Conservation (phyloP, 2,329 filamentous ascomycete genomes). For the Hymenoscyphus occultus region DNA sequence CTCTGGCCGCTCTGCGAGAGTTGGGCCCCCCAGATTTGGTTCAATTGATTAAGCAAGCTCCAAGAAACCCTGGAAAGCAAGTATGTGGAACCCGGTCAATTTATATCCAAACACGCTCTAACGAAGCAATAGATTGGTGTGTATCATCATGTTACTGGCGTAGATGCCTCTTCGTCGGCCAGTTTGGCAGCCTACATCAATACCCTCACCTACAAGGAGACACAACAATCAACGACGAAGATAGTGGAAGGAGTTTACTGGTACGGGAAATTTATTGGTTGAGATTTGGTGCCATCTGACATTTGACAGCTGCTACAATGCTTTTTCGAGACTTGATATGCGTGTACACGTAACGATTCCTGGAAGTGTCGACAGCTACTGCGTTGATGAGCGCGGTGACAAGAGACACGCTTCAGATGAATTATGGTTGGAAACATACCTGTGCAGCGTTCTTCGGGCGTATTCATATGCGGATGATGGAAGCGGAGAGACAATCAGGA, state of each 20-base stretch:
- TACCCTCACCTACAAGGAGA: slow-evolving; percentile 86
- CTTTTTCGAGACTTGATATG: slow-evolving; percentile 97
- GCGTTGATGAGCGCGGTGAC: slow-evolving; percentile 93
- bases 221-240: slow-evolving; percentile 73
- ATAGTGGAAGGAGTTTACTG: slow-evolving; percentile 94
- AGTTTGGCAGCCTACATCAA: slow-evolving; percentile 98
- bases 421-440: slow-evolving; percentile 94
- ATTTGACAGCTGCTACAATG: slow-evolving; percentile 81
- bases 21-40: slow-evolving; percentile 94
- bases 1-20: slow-evolving; percentile 80
- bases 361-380: slow-evolving; percentile 94
- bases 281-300: slow-evolving; percentile 32
- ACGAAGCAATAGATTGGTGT: slow-evolving; percentile 66
- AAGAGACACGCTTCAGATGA: slow-evolving; percentile 91
- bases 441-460: slow-evolving; percentile 89
- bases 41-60: slow-evolving; percentile 78
- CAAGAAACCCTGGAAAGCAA: slow-evolving; percentile 56
- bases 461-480: slow-evolving; percentile 97
- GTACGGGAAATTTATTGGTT: slow-evolving; percentile 45
- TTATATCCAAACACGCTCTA: slow-evolving; percentile 12
- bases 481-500: slow-evolving; percentile 89
- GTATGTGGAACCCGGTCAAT: slow-evolving; percentile 35
- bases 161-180: slow-evolving; percentile 95
- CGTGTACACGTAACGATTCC: slow-evolving; percentile 97
- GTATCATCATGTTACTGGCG: slow-evolving; percentile 96